phyloP scores from a whole-genome alignment of 2,329 filamentous ascomycete genomes.

The Colletotrichum echinochloae region DNA sequence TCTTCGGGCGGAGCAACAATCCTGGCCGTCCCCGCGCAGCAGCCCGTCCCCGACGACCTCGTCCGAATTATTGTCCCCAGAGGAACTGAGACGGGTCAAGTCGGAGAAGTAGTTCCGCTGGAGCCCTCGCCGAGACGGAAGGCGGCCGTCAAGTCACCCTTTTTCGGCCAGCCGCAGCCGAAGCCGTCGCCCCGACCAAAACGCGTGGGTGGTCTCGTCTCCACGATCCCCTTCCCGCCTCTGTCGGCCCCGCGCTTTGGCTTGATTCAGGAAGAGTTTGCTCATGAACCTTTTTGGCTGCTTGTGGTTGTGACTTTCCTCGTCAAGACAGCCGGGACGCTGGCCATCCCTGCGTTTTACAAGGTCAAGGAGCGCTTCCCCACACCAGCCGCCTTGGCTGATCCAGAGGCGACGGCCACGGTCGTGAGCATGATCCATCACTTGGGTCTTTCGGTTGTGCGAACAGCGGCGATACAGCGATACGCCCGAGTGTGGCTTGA shows the following conservation, averaged over 20 bases:
- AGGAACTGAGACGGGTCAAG: slow-evolving; percentile 32
- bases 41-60: slow-evolving; percentile 26
- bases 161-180: slow-evolving; percentile 45
- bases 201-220: slow-evolving; percentile 59
- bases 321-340: slow-evolving; percentile 80
- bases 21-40: slow-evolving; percentile 26
- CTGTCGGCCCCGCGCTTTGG: slow-evolving; percentile 75
- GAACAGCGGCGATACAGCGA: slow-evolving; percentile 75
- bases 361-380: slow-evolving; percentile 76
- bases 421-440: slow-evolving; percentile 73
- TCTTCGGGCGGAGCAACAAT: slow-evolving; percentile 33
- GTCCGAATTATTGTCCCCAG: slow-evolving; percentile 32
- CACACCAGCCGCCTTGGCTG: slow-evolving; percentile 71
- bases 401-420: slow-evolving; percentile 60
- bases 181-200: slow-evolving; percentile 44
- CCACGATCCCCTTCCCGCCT: slow-evolving; percentile 74
- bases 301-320: slow-evolving; percentile 87
- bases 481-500: slow-evolving; percentile 78
- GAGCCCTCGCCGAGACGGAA: slow-evolving; percentile 18
- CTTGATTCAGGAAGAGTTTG: slow-evolving; percentile 85
- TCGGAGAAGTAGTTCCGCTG: slow-evolving; percentile 21
- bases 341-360: slow-evolving; percentile 82
- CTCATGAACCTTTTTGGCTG: slow-evolving; percentile 80
- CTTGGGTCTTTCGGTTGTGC: slow-evolving; percentile 77
- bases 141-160: slow-evolving; percentile 48